phyloP scores from a whole-genome alignment of 495 filamentous ascomycete species.

The Lepraria neglecta region DNA sequence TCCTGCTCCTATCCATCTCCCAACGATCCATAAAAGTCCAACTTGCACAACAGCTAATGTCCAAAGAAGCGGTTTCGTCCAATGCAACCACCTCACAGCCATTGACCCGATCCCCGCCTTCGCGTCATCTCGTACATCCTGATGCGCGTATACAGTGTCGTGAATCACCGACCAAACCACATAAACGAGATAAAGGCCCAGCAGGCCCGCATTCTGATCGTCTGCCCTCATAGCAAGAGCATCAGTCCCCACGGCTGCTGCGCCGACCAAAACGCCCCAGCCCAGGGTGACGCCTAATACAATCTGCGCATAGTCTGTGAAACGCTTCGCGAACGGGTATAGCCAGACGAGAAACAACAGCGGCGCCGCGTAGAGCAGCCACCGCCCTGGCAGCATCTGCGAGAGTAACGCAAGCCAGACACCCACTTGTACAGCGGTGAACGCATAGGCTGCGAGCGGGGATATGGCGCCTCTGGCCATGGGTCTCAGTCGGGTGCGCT shows the following conservation, averaged over 20 bases:
- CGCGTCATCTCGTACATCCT: slow-evolving; percentile 1
- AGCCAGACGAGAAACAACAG: not conserved
- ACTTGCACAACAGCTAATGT: not conserved
- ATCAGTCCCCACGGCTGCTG: not conserved
- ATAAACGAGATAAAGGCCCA: not conserved
- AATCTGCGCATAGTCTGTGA: slow-evolving; percentile 1
- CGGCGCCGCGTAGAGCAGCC: not conserved
- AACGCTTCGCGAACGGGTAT: slow-evolving; percentile 4
- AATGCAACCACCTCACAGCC: slow-evolving; percentile 1
- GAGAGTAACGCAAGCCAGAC: not conserved
- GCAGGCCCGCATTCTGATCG: not conserved
- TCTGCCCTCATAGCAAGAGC: not conserved
- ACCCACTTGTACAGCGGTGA: not conserved
- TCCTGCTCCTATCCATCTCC: not conserved
- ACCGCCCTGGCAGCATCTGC: not conserved
- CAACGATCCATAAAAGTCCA: not conserved
- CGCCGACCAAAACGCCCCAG: not conserved
- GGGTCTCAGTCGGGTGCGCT: not conserved
- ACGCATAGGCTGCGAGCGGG: not conserved
- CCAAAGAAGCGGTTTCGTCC: not conserved
- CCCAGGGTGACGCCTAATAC: slow-evolving; percentile 2
- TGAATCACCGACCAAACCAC: not conserved
- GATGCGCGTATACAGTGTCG: not conserved
- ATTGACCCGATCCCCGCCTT: slow-evolving; percentile 7
- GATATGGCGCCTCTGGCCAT: not conserved